These are phyloP conservation scores for Spongispora temasekensis DNA, from an alignment of 1,284 basidiomycete species.

Conservation along the genomic window DNA sequence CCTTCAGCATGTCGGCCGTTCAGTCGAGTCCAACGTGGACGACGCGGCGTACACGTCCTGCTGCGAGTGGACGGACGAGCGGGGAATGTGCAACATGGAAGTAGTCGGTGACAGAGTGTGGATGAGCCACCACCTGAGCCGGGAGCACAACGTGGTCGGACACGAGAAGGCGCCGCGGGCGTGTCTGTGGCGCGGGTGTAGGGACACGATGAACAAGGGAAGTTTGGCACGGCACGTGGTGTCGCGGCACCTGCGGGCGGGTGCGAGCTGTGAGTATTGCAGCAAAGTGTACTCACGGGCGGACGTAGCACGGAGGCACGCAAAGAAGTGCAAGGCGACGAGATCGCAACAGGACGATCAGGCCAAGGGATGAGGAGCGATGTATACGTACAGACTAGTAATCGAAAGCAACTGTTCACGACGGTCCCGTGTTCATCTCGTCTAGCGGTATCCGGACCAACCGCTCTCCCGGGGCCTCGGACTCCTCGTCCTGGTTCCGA, in stretches of 20 bases:
- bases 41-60: constrained; percentile 13
- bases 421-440: constrained; percentile 23
- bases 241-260: constrained; percentile 25
- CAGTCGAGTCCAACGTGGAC: neutral
- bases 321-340: constrained; percentile 28
- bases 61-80: constrained; percentile 30
- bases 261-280: constrained; percentile 26
- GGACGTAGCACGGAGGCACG: constrained; percentile 31
- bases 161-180: constrained; percentile 16
- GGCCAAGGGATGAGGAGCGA: neutral
- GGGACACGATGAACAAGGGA: constrained; percentile 32
- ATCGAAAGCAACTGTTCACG: constrained; percentile 5
- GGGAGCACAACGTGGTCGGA: constrained; percentile 21
- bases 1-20: neutral
- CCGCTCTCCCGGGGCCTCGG: constrained; percentile 28
- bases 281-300: constrained; percentile 29
- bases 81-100: constrained; percentile 24
- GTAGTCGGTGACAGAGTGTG: constrained; percentile 21
- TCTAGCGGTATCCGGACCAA: constrained; percentile 35
- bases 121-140: constrained; percentile 27
- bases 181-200: constrained; percentile 27
- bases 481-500: constrained; percentile 18
- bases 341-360: constrained; percentile 11
- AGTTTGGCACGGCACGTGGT: constrained; percentile 28
- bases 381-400: neutral